phyloP scores from a whole-genome alignment of 257 asterid species.

The Ehretia macrophylla region DNA sequence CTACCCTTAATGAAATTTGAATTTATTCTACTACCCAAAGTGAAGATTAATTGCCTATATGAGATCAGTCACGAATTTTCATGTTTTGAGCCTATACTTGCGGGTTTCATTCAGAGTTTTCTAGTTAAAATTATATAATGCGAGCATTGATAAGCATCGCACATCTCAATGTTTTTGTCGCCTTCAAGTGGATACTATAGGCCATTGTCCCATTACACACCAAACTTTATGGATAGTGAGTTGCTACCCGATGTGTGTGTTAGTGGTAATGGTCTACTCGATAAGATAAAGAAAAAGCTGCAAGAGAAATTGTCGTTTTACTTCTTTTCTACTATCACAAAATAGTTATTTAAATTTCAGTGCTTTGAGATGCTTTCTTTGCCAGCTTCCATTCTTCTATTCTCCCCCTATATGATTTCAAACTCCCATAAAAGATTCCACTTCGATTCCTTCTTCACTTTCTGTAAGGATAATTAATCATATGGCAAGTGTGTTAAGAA shows the following conservation, averaged over 20 bases:
- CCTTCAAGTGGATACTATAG: conserved; percentile 27
- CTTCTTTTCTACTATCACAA: not conserved
- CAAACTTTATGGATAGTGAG: conserved; percentile 11
- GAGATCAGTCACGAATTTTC: conserved; percentile 1
- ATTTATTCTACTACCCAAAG: not conserved
- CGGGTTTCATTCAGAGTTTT: not conserved
- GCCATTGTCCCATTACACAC: conserved; percentile 36
- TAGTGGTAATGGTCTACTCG: conserved; percentile 5
- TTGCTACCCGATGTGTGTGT: conserved; percentile 1
- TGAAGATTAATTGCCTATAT: not conserved
- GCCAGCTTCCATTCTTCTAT: conserved; percentile 74
- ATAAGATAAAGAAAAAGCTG: not conserved
- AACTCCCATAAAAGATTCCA: conserved; percentile 57
- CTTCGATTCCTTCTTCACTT: conserved; percentile 18
- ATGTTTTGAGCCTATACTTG: not conserved
- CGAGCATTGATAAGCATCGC: conserved; percentile 23
- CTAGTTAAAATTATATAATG: too few species aligned
- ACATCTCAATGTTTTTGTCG: conserved; percentile 44
- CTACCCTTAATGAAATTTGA: not conserved
- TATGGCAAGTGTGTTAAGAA: conserved; percentile 8
- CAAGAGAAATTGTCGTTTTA: conserved; percentile 13
- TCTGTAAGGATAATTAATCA: conserved; percentile 11
- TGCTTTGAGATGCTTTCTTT: conserved; percentile 34
- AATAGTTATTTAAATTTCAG: conserved; percentile 40
- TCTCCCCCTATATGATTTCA: conserved; percentile 41